A percentile compares a stretch with the other conserved stretches of the same genome.
Conservation (phyloP, 805 yeast genomes). For the Ascoidea asiatica region DNA sequence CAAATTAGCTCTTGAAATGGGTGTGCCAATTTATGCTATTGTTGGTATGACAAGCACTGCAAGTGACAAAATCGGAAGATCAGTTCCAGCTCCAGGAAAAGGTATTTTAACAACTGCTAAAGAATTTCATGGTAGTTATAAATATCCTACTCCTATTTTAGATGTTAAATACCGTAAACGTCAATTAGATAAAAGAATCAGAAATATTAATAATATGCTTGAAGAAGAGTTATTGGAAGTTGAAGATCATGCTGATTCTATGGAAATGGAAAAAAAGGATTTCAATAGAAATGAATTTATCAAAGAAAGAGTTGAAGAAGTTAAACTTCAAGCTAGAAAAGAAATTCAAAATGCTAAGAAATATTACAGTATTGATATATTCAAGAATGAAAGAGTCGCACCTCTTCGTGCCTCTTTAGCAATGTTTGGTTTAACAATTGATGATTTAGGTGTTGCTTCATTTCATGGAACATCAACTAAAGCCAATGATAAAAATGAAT, state of each 20-base stretch:
- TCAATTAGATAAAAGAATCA: slow-evolving; percentile 77
- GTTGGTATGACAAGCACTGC: slow-evolving; percentile 94
- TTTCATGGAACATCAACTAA: slow-evolving; percentile 99
- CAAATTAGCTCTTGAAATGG: slow-evolving; percentile 89
- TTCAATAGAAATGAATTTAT: slow-evolving; percentile 34
- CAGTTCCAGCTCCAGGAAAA: slow-evolving; percentile 99
- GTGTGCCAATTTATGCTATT: slow-evolving; percentile 96
- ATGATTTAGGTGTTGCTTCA: slow-evolving; percentile 91
- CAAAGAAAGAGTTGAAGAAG: slow-evolving; percentile 77
- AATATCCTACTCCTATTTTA: slow-evolving; percentile 64
- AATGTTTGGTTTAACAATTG: slow-evolving; percentile 81
- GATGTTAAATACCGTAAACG: slow-evolving; percentile 88
- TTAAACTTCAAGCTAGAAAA: slow-evolving; percentile 68
- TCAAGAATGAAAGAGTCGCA: slow-evolving; percentile 81
- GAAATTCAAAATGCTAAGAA: slow-evolving; percentile 82
- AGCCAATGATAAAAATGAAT: slow-evolving; percentile 98
- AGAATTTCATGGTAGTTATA: slow-evolving; percentile 56
- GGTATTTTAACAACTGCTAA: slow-evolving; percentile 98
- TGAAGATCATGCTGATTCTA: slow-evolving; percentile 22
- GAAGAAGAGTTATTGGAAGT: slow-evolving; percentile 54
- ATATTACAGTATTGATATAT: slow-evolving; percentile 94
- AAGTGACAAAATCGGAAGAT: slow-evolving; percentile 95
- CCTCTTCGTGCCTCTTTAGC: slow-evolving; percentile 97
- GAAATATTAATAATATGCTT: slow-evolving; percentile 58
- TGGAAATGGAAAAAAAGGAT: slow-evolving; percentile 29